phyloP scores from a whole-genome alignment of 2,329 filamentous ascomycete species.

The Ceratocystis huliohia region DNA sequence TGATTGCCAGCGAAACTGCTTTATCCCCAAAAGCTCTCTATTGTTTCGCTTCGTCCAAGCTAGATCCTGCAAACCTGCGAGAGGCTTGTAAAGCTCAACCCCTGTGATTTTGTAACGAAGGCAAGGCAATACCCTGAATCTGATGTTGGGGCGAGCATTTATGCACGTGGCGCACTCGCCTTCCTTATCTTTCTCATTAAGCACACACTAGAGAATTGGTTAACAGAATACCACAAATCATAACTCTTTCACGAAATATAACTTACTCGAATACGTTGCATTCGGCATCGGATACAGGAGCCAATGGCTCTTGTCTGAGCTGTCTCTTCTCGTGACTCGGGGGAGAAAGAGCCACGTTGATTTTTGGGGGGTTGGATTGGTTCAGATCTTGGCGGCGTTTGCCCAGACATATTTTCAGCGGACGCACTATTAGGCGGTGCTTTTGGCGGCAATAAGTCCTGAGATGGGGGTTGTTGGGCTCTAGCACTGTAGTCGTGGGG shows the following conservation, averaged over 20 bases:
- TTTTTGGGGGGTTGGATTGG: neutral
- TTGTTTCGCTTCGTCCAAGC: constrained; percentile 39
- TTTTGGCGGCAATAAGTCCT: too few species aligned
- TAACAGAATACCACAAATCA: constrained; percentile 15
- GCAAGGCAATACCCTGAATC: constrained; percentile 43
- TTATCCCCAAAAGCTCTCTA: constrained; percentile 28
- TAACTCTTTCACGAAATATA: neutral
- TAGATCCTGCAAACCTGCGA: constrained; percentile 40
- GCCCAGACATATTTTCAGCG: too few species aligned
- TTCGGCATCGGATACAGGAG: constrained; percentile 47
- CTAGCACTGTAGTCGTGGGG: too few species aligned
- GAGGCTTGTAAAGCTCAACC: constrained; percentile 44
- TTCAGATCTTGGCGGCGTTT: too few species aligned
- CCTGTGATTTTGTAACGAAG: constrained; percentile 49
- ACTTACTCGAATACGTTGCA: constrained; percentile 50
- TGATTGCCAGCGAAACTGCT: constrained; percentile 45
- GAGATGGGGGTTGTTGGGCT: too few species aligned
- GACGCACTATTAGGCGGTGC: too few species aligned
- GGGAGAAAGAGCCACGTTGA: constrained; percentile 42
- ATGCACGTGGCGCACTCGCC: constrained; percentile 43
- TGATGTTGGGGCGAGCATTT: constrained; percentile 36
- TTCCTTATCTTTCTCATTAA: constrained; percentile 35
- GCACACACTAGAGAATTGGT: constrained; percentile 36
- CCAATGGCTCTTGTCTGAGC: constrained; percentile 46
- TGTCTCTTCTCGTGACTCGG: constrained; percentile 38